Base-by-base conservation (phyloP, 345 rosid genomes). In the Eucalyptus virginea region DNA sequence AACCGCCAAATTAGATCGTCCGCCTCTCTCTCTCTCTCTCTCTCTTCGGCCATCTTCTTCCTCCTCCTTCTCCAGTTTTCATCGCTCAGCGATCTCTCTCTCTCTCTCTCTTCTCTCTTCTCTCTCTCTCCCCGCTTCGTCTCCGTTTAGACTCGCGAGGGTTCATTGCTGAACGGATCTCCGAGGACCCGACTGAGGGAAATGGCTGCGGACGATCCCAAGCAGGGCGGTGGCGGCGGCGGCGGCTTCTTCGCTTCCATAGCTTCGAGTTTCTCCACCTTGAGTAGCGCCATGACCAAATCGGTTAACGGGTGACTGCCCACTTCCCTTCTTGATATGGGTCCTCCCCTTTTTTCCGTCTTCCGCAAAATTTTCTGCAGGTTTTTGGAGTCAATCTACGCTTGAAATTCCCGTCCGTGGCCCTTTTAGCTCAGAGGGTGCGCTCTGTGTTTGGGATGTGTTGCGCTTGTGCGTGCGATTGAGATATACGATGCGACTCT, bases 231-330 rank as follows among this genome's bases (percentile, higher is more conserved):
- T 32, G 65, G 67, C 26, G 58, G 60, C 60, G 60, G 60, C 42
- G 94, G 96, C 40, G 98, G 99, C 86, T 95, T 97, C 96, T 96
- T 97, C 92, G 90, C 99, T 2, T 96, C 99, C 60, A 93, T 97
- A 91, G 95, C 98, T 89, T 93, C 96, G 62, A 88, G 96, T 88
- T 90, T 97, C 90, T 94, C 99, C 89, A 97, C 89, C 94, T 88
- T 97, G 77, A 92, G 99, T 21, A 93, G 92, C 88, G 96, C 95
- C 88, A 94, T 97, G 98, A 89, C 95, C 93, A 97, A 96, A 95
- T 97, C 99, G 87, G 99, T 97, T 93, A 96, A 95, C 90, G 98
- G 99, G 99, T 97, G 67, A 91, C 54, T 32, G 47, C 47, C 85
- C 88, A 52, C 30, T 87, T 23, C 69, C 85, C 85, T 40, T 26